Evolutionary conservation across 176 grass and related monocot genomes (phyloP).

Genomic region (Oryza glaberrima): DNA sequence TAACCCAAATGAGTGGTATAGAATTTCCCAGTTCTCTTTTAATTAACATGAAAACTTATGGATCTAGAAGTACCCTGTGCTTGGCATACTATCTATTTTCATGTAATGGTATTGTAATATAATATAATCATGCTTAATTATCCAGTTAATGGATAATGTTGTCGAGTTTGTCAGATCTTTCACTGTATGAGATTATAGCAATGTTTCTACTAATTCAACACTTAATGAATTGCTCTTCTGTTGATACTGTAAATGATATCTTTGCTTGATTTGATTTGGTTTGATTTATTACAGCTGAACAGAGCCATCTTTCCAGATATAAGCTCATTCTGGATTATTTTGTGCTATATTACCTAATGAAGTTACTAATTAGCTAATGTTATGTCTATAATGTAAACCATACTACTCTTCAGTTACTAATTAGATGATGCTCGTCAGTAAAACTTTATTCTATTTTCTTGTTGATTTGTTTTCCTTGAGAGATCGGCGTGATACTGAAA

Average conservation of each 20-base stretch:
- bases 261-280: slow-evolving; percentile 7
- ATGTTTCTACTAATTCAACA: not conserved
- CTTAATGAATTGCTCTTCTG: not conserved
- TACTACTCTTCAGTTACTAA: not conserved
- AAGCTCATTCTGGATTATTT: not conserved
- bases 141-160: not conserved
- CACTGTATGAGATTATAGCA: not conserved
- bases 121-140: not conserved
- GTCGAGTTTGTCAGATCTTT: slow-evolving; percentile 1
- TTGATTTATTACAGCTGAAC: not conserved
- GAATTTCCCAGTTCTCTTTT: not conserved
- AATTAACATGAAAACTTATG: not conserved
- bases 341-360: not conserved
- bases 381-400: slow-evolving; percentile 5
- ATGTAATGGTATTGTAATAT: not conserved
- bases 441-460: slow-evolving; percentile 2
- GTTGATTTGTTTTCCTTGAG: not conserved
- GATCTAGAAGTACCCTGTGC: not conserved
- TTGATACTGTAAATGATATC: not conserved
- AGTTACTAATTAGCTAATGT: not conserved
- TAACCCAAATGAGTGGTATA: not conserved
- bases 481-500: not conserved
- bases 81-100: not conserved
- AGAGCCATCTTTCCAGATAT: slow-evolving; percentile 7
- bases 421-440: not conserved